phyloP scores from a whole-genome alignment of 2,329 filamentous ascomycete genomes.

The Aspergillus sp. region DNA sequence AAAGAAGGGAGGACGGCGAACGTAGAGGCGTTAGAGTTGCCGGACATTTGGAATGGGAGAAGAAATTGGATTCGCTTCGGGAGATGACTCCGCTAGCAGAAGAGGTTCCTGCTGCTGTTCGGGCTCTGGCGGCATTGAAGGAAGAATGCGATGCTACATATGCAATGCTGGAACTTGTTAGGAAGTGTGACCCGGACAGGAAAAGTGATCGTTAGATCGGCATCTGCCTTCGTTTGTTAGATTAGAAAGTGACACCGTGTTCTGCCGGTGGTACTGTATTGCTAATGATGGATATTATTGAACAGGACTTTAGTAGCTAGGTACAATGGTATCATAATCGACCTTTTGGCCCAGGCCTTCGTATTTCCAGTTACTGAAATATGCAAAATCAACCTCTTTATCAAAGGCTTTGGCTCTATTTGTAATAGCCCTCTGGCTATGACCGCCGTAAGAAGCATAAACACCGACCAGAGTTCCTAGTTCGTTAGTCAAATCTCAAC shows the following conservation, averaged over 20 bases:
- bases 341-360: constrained; percentile 9
- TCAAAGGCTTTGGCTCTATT: no score
- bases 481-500: background rate
- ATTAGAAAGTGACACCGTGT: background rate
- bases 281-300: background rate
- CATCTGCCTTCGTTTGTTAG: no score
- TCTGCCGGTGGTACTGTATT: background rate
- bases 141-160: background rate
- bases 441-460: background rate
- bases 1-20: background rate
- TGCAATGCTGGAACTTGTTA: background rate
- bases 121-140: background rate
- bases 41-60: background rate
- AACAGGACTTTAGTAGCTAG: background rate
- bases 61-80: background rate
- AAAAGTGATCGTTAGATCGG: background rate
- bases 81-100: background rate
- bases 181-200: background rate
- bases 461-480: constrained; percentile 2
- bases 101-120: background rate
- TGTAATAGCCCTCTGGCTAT: background rate
- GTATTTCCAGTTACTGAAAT: constrained; percentile 9
- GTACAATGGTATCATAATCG: constrained; percentile 3
- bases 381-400: background rate
- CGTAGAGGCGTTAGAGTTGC: background rate